Conservation (phyloP, 2,329 filamentous ascomycete species). For the Grosmannia serpens region DNA sequence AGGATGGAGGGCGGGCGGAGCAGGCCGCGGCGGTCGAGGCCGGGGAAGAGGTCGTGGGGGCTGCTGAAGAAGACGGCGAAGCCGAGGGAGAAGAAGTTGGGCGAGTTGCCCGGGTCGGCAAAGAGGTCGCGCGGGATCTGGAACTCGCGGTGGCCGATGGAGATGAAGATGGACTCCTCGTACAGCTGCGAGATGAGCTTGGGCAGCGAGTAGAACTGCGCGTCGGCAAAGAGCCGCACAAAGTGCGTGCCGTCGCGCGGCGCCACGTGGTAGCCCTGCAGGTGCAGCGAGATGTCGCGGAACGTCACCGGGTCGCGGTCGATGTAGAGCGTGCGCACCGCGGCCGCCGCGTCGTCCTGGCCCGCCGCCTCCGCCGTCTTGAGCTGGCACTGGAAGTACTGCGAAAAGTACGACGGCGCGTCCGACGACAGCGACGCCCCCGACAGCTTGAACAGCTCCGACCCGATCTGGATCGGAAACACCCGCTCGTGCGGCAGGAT, state of each 20-base stretch:
- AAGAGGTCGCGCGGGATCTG: slow-evolving; percentile 85
- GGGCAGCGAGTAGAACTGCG: slow-evolving; percentile 79
- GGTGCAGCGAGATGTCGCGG: slow-evolving; percentile 75
- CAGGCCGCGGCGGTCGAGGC: slow-evolving; percentile 64
- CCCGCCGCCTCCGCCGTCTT: slow-evolving; percentile 36
- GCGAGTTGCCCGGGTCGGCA: slow-evolving; percentile 73
- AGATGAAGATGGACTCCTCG: slow-evolving; percentile 83
- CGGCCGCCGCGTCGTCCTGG: slow-evolving; percentile 30
- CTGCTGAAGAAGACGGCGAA: slow-evolving; percentile 80
- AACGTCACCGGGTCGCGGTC: slow-evolving; percentile 88
- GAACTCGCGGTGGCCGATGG: slow-evolving; percentile 78
- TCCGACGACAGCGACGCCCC: slow-evolving; percentile 64
- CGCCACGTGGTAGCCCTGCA: slow-evolving; percentile 82
- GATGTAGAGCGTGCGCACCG: slow-evolving; percentile 78
- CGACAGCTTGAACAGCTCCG: slow-evolving; percentile 60
- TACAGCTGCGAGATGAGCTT: slow-evolving; percentile 84
- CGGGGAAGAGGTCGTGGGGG: slow-evolving; percentile 73
- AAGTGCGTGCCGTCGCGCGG: slow-evolving; percentile 78
- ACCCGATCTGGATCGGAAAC: slow-evolving; percentile 64
- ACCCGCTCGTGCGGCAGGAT: slow-evolving; percentile 60
- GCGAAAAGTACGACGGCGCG: slow-evolving; percentile 91
- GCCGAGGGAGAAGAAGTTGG: slow-evolving; percentile 89
- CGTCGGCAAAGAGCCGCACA: slow-evolving; percentile 85
- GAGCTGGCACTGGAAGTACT: slow-evolving; percentile 82
- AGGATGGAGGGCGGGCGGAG: slow-evolving; percentile 78